Base-by-base conservation (phyloP, 345 rosid genomes). In the Populus tremula region DNA sequence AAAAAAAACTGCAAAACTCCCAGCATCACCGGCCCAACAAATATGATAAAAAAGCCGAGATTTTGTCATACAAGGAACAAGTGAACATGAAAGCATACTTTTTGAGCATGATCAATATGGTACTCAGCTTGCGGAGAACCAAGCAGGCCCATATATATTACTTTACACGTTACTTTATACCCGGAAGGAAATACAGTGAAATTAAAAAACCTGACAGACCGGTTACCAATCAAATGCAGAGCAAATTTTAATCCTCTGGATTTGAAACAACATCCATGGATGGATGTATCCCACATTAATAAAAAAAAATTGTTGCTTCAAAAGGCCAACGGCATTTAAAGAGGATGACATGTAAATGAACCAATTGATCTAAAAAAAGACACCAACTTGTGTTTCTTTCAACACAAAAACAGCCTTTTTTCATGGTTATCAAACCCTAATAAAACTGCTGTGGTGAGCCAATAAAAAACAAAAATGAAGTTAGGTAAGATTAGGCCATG, bases 351-450 rank as follows among this genome's bases (percentile, higher is more conserved):
- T 9, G n/a, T 29, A 29, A 33, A 35, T 25, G 64, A 71, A 38
- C 39, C 13, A 11, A 18, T 29, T 70, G 70, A 33, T 75, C 75
- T 72, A 63, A 35, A 36, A 72, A 36, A 49, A 54, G 53, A 47
- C 53, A 69, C 33, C 33, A 23, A 54, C 1, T 61, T 23, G 23
- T 17, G 63, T 27, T 49, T 23, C 33, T 14, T 49, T 29, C 54
- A 4, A 35, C 25, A 21, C 41, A 56, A 14, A 53, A 56, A n/a
- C 20, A 31, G 33, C 5, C 38, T 9, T 4, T 33, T 75, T 67
- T 63, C 25, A 18, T 21, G 72, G 47, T 36, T 56, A 63, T 23
- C 67, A 75, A 75, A 36, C 76, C 79, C 49, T 61, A 64, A 64
- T 29, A 36, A 59, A 64, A 50, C 7, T 12, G 36, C 21, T 41